Evolutionary conservation across 2,329 filamentous ascomycete genomes (phyloP), one percentile per base, ranked within the genome.

Genomic region (Gnomoniopsis smithogilvyi): DNA sequence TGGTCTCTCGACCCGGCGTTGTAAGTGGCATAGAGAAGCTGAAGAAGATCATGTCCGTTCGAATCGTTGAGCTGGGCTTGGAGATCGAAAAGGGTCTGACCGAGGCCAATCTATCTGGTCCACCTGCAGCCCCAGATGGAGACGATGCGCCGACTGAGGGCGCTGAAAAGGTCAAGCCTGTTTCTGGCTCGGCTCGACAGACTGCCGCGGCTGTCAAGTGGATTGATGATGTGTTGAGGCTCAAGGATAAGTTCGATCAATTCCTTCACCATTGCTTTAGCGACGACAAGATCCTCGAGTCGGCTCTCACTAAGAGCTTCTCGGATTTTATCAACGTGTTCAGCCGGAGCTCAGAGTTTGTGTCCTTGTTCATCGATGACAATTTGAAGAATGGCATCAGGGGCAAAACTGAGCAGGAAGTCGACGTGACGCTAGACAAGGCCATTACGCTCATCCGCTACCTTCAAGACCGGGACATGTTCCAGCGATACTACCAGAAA

Each of bases 401-500:
- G 70, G 92, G 92, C 63, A 96, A 96, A 78, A 94, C 91, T 0
- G 95, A 98, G 67, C 82, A 81, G 30, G 94, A 98, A 69, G 84
- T 97, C 15, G 94, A 98, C 67, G 73, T 77, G 8, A 85, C 96
- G 1, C 78, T 98, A 45, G 93, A 97, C 60, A 96, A 95, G 70
- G 93, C 93, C 14, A 96, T 96, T 62, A 86, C 89, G 0, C 79
- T 99, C 7, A 83, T 99, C 54, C 87, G 92, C 49, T 97, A 96
- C 66, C 84, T 99, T 41, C 85, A 88, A 57, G 94, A 98, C 68
- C 95, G 94, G 74, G 95, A 99, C 70, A 81, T 96, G 65, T 97
- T 99, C 68, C 94, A 99, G 76, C 86, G 90, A 4, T 99, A 99
- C 73, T 98, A 99, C 78, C 96, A 98, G 78, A 96, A 96, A 71